Percentiles rank a stretch among this genome's conserved stretches.
Conservation (phyloP, 805 yeast genomes). For the Diddensiella caesifluorescens region DNA sequence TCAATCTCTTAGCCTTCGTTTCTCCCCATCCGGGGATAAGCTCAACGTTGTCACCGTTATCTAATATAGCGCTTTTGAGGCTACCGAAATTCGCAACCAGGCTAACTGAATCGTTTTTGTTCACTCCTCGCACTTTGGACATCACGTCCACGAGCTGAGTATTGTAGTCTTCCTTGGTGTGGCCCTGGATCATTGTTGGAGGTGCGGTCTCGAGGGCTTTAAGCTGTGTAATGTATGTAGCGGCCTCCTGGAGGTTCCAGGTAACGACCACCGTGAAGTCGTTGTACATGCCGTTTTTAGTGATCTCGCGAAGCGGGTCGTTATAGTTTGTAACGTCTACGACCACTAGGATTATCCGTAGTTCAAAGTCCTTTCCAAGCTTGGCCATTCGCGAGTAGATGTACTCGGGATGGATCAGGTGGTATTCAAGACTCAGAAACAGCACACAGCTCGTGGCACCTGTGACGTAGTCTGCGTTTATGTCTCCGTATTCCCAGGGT, state of each 20-base stretch:
- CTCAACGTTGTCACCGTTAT: conserved; percentile 18
- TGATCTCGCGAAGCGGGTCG: conserved; percentile 32
- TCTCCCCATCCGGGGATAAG: conserved; percentile 25
- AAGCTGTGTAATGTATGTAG: conserved; percentile 31
- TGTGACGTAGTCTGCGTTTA: conserved; percentile 35
- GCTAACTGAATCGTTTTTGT: conserved; percentile 34
- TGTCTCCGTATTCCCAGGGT: conserved; percentile 21
- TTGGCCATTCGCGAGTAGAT: conserved; percentile 33
- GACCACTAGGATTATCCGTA: conserved; percentile 32
- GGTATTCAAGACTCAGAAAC: conserved; percentile 33
- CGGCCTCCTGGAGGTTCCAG: conserved; percentile 37
- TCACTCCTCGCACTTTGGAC: conserved; percentile 34
- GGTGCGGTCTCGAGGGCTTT: conserved; percentile 29
- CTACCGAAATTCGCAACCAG: conserved; percentile 32
- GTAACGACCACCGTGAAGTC: conserved; percentile 33
- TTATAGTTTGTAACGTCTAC: conserved; percentile 37
- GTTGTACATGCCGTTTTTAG: conserved; percentile 29
- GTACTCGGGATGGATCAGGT: conserved; percentile 38
- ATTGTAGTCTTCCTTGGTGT: conserved; percentile 27
- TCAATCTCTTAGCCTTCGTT: conserved; percentile 22
- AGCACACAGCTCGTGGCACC: conserved; percentile 33
- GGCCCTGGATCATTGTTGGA: conserved; percentile 32
- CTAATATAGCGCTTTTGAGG: conserved; percentile 18
- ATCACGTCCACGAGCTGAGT: conserved; percentile 32
- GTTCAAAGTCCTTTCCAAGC: conserved; percentile 29